phyloP scores from a whole-genome alignment of 305 asterid genomes.

The Plantago lanceolata region DNA sequence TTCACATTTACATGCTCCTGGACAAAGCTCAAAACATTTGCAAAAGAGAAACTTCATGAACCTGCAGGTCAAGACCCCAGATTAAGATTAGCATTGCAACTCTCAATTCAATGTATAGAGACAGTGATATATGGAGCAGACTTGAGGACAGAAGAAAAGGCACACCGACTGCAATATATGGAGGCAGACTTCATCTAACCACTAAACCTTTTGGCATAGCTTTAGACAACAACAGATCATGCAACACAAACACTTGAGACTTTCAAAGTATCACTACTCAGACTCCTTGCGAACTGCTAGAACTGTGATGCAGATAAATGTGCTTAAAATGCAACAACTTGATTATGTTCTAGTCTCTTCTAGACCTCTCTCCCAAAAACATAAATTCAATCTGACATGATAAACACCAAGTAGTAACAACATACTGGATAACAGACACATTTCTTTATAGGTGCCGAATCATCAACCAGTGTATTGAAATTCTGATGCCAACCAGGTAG shows the following conservation, averaged over 20 bases:
- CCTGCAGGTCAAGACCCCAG: constrained; percentile 4
- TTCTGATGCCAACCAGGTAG: neutral
- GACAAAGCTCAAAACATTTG: neutral
- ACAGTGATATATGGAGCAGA: too few relatives aligned
- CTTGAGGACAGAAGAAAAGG: neutral
- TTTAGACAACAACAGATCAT: too few relatives aligned
- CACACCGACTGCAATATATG: neutral
- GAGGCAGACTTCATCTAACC: too few relatives aligned
- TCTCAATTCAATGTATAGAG: neutral
- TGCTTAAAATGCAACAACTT: neutral
- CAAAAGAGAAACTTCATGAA: neutral
- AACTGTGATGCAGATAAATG: neutral
- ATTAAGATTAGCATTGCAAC: neutral
- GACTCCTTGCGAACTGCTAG: neutral
- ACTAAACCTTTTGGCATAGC: too few relatives aligned
- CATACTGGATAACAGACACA: too few relatives aligned
- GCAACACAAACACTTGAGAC: too few relatives aligned
- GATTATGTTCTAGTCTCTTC: neutral
- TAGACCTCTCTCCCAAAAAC: neutral
- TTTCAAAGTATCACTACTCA: too few relatives aligned
- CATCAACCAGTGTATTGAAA: neutral
- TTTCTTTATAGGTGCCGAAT: too few relatives aligned
- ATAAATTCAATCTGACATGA: neutral
- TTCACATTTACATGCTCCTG: neutral
- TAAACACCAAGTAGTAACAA: neutral